These are phyloP conservation scores for Dysphania ambrosioides DNA, from an alignment of 148 eudicot species.

Conservation along the genomic window DNA sequence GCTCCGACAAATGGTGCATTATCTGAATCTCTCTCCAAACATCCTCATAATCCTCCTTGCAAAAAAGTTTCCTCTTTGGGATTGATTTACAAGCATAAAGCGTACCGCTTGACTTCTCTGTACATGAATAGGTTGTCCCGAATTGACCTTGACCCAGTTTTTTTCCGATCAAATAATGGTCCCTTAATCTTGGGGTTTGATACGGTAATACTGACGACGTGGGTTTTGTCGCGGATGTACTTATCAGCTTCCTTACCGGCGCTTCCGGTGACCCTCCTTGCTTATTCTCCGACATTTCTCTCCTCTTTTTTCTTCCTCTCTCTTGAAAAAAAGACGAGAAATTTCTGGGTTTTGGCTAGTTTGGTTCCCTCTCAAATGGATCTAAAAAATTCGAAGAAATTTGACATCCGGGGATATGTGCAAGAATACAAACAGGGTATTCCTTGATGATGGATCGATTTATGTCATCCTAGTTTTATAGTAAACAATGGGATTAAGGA, in stretches of 20 bases:
- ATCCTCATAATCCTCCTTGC: conserved; percentile 68
- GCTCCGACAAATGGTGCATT: conserved; percentile 70
- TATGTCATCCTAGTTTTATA: background rate
- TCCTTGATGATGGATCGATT: background rate
- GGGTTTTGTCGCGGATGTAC: conserved; percentile 36
- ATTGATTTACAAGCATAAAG: conserved; percentile 73
- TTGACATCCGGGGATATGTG: background rate
- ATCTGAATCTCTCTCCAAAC: conserved; percentile 83
- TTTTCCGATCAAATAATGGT: conserved; percentile 51
- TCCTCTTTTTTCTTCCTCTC: background rate
- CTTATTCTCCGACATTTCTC: conserved; percentile 23
- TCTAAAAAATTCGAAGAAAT: background rate
- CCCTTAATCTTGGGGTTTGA: conserved; percentile 54
- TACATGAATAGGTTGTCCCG: conserved; percentile 59
- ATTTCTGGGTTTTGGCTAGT: background rate
- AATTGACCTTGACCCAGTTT: conserved; percentile 77
- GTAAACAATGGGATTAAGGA: background rate
- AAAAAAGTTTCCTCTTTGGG: conserved; percentile 54
- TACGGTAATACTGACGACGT: conserved; percentile 49
- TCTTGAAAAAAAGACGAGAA: background rate
- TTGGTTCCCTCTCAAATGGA: conserved; percentile 7
- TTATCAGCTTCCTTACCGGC: conserved; percentile 30
- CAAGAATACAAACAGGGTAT: conserved; percentile 6
- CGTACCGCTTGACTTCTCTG: conserved; percentile 45
- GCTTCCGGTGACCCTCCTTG: conserved; percentile 14